A percentile compares a stretch with the other conserved stretches of the same genome.
phyloP scores from a whole-genome alignment of 768 basidiomycete species.

The Leccinum variicolor region DNA sequence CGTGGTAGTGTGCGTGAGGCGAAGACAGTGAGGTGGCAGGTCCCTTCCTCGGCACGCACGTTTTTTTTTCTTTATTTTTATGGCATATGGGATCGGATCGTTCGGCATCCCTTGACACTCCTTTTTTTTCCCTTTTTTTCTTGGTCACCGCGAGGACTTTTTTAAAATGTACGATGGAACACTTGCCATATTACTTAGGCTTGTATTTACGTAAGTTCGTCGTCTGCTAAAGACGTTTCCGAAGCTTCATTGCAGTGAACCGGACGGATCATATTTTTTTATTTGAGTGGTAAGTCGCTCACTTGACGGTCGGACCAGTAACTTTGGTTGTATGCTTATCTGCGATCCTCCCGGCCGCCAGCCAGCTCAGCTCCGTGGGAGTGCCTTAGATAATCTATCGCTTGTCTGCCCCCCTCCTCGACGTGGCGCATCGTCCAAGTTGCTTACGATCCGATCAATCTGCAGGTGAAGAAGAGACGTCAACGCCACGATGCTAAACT shows the following conservation, averaged over 20 bases:
- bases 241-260: background rate
- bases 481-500: constrained; percentile 25
- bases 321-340: too few species aligned
- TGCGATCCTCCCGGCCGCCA: too few species aligned
- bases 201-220: background rate
- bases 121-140: constrained; percentile 6
- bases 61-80: background rate
- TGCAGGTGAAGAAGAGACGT: background rate
- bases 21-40: constrained; percentile 18
- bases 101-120: background rate
- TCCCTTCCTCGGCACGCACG: background rate
- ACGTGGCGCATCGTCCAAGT: background rate
- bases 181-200: constrained; percentile 4
- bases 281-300: too few species aligned
- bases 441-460: background rate
- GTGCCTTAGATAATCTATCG: background rate
- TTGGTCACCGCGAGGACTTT: background rate
- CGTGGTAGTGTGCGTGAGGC: constrained; percentile 10
- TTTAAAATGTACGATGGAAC: constrained; percentile 8
- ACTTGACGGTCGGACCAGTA: too few species aligned
- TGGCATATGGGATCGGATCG: background rate
- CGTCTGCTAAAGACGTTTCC: background rate
- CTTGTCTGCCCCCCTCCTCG: background rate
- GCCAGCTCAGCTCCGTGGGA: background rate
- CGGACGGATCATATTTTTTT: too few species aligned